Evolutionary conservation across 2,329 filamentous ascomycete species (phyloP).

Genomic region (Moelleriella libera): DNA sequence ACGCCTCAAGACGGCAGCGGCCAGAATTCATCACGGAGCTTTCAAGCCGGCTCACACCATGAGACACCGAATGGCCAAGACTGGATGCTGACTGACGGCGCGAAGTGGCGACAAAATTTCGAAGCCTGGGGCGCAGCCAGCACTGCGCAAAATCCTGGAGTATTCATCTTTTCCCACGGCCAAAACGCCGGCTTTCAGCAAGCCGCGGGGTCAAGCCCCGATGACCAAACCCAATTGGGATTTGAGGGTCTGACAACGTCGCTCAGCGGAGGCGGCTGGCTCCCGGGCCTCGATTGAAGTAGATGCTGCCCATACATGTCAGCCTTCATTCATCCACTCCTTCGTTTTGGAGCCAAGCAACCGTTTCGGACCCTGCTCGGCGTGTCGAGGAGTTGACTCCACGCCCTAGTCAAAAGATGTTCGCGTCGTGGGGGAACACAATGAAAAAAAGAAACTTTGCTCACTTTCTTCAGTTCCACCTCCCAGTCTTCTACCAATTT

Average conservation of each 20-base stretch:
- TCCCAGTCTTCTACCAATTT: too few species aligned
- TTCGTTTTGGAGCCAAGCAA: too few species aligned
- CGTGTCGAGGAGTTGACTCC: too few species aligned
- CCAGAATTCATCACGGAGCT: conserved; percentile 5
- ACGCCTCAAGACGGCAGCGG: conserved; percentile 6
- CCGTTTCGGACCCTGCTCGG: too few species aligned
- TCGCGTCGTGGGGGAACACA: too few species aligned
- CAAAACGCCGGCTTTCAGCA: conserved; percentile 6
- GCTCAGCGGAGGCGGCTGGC: conserved; percentile 17
- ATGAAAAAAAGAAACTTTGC: too few species aligned
- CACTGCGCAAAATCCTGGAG: conserved; percentile 10
- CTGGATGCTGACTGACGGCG: conserved; percentile 43
- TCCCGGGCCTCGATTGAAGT: conserved; percentile 19
- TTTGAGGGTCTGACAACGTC: conserved; percentile 19
- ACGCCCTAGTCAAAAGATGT: too few species aligned
- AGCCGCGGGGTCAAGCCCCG: conserved; percentile 1
- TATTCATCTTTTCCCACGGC: conserved; percentile 16
- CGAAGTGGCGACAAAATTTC: conserved; percentile 44
- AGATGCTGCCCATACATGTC: not conserved
- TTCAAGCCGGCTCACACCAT: conserved; percentile 6
- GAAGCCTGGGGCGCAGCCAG: conserved; percentile 33
- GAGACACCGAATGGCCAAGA: conserved; percentile 31
- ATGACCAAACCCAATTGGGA: conserved; percentile 10
- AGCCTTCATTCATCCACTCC: too few species aligned
- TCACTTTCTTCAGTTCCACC: too few species aligned